Evolutionary conservation across 805 yeast species (phyloP).

Genomic region (Saturnispora serradocipensis): DNA sequence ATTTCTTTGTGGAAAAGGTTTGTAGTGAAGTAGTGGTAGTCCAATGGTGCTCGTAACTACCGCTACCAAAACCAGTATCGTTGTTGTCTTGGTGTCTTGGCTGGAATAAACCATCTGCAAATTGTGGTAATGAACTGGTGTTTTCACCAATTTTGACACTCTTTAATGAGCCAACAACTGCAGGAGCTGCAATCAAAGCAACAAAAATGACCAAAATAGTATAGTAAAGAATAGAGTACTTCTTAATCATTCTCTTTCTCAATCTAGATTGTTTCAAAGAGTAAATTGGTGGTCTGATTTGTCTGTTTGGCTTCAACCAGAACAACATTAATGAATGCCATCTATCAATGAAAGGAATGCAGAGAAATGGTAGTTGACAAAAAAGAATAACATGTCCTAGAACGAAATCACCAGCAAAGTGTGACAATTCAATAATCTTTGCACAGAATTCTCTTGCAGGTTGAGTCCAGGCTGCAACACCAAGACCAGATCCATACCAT

Average conservation of each 20-base stretch:
- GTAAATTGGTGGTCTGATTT: slow-evolving; percentile 96
- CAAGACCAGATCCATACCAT: slow-evolving; percentile 94
- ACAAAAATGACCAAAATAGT: slow-evolving; percentile 59
- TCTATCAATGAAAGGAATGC: slow-evolving; percentile 83
- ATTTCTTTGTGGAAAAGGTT: slow-evolving; percentile 41
- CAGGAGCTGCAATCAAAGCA: slow-evolving; percentile 83
- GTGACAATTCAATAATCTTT: slow-evolving; percentile 86
- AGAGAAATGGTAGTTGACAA: slow-evolving; percentile 79
- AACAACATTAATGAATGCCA: slow-evolving; percentile 98
- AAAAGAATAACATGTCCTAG: slow-evolving; percentile 85
- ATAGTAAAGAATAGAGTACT: slow-evolving; percentile 79
- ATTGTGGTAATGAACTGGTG: slow-evolving; percentile 25
- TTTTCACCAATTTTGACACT: slow-evolving; percentile 31
- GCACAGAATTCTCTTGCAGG: slow-evolving; percentile 94
- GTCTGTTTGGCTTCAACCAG: slow-evolving; percentile 97
- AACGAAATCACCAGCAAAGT: slow-evolving; percentile 93
- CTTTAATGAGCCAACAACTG: slow-evolving; percentile 54
- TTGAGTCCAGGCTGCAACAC: slow-evolving; percentile 90
- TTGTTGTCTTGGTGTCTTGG: slow-evolving; percentile 76
- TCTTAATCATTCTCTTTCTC: slow-evolving; percentile 95
- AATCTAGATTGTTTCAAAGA: slow-evolving; percentile 92
- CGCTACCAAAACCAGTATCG: slow-evolving; percentile 60
- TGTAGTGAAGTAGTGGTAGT: slow-evolving; percentile 35
- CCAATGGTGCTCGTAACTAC: slow-evolving; percentile 34
- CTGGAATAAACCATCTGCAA: slow-evolving; percentile 67